Evolutionary conservation across 768 basidiomycete species (phyloP).

Genomic region (Termitomyces sp.): DNA sequence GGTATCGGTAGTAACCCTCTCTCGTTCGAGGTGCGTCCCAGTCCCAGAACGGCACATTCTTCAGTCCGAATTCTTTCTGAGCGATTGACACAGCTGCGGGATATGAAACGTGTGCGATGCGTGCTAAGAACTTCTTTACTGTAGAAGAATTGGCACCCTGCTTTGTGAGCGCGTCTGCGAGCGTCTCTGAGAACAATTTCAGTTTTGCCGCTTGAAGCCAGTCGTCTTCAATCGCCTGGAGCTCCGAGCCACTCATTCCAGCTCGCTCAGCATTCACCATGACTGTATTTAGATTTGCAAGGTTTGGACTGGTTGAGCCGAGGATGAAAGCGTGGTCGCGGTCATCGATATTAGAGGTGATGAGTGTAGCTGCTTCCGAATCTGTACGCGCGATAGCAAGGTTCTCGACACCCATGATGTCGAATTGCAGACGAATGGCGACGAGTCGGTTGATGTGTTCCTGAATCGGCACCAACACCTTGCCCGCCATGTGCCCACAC

Average conservation of each 20-base stretch:
- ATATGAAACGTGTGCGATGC: slow-evolving; percentile 65
- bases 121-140: slow-evolving; percentile 57
- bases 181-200: slow-evolving; percentile 66
- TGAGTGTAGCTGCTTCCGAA: slow-evolving; percentile 95
- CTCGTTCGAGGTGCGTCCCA: slow-evolving; percentile 94
- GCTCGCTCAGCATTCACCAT: slow-evolving; percentile 82
- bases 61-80: slow-evolving; percentile 71
- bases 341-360: slow-evolving; percentile 93
- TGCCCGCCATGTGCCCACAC: slow-evolving; percentile 90
- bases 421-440: slow-evolving; percentile 94
- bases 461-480: slow-evolving; percentile 93
- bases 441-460: slow-evolving; percentile 99
- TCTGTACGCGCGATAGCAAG: slow-evolving; percentile 92
- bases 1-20: slow-evolving; percentile 96
- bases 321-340: slow-evolving; percentile 98
- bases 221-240: slow-evolving; percentile 85
- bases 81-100: slow-evolving; percentile 69
- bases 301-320: slow-evolving; percentile 73
- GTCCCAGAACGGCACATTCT: slow-evolving; percentile 78
- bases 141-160: slow-evolving; percentile 44
- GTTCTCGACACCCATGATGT: slow-evolving; percentile 98
- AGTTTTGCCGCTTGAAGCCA: slow-evolving; percentile 81
- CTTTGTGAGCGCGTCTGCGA: slow-evolving; percentile 61
- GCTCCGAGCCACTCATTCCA: slow-evolving; percentile 71
- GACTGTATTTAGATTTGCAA: slow-evolving; percentile 65